Evolutionary conservation across 2,329 filamentous ascomycete species (phyloP), one percentile per base, ranked within the genome.

Genomic region (Colletotrichum spaethianum): DNA sequence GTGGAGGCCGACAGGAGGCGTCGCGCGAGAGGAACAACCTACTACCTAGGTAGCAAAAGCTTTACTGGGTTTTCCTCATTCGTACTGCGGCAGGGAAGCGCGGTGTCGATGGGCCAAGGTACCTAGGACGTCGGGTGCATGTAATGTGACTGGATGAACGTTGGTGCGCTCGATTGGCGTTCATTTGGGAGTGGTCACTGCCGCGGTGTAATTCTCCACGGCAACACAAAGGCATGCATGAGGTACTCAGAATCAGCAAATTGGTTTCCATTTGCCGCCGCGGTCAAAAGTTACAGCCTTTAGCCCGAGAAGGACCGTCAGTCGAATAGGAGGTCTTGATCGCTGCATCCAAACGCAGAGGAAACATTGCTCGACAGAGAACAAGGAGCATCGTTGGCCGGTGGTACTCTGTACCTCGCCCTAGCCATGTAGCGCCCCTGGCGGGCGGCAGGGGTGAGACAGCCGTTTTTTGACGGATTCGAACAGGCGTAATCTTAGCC

Each of bases 391-490:
- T 40, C 40, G 67, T 31, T 44, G 64, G 33, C 48, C 40, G 48
- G 31, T 48, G 28, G 64, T 69, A 62, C 68, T 63, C 63, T 67
- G 64, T 69, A 62, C 68, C 68, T 67, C 63, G 63, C 68, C 28
- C 46, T 61, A 31, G 50, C 20, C n/a, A 8, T 18, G 8, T 26
- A 40, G 67, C 67, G 65, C 36, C 53, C 52, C 65, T 60, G 57
- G 60, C 53, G 50, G 46, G 44, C 60, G 53, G 65, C 59, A 69
- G 60, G 70, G 70, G 46, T 72, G 70, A 72, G 70, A 72, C 65
- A 69, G 70, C 65, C 60, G 60, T 63, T 72, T 61, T 64, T 72
- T 23, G 66, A 69, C 70, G 38, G 69, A 61, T 72, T 63, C 53
- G 55, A 55, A 40, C 59, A 40, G 65, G 36, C 44, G 70, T 55